phyloP scores from a whole-genome alignment of 2,329 filamentous ascomycete genomes.

The Colletotrichum limetticola region DNA sequence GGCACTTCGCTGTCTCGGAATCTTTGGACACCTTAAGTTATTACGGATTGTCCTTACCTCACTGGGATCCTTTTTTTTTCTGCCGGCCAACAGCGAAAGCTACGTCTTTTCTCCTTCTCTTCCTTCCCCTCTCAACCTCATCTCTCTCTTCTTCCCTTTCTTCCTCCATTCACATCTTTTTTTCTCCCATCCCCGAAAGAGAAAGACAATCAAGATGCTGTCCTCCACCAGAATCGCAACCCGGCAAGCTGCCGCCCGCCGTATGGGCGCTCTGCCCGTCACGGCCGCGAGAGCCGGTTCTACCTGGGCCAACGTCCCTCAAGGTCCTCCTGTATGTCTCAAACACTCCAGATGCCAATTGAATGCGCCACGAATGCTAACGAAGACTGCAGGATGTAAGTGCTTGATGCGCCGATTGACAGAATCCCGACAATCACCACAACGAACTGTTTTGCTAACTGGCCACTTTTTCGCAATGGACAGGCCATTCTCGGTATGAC shows the following conservation, averaged over 20 bases:
- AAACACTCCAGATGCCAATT: constrained; percentile 22
- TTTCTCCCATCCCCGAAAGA: not conserved
- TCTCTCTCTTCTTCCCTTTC: not conserved
- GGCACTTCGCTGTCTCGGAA: constrained; percentile 34
- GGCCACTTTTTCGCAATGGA: constrained; percentile 36
- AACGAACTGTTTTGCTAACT: constrained; percentile 30
- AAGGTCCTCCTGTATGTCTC: constrained; percentile 88
- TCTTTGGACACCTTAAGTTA: not conserved
- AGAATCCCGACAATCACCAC: not conserved
- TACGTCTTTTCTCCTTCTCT: constrained; percentile 11
- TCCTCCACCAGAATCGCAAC: constrained; percentile 36
- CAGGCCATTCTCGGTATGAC: constrained; percentile 81
- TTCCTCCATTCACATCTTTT: not conserved
- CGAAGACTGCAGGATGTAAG: constrained; percentile 50
- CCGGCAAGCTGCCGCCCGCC: constrained; percentile 36
- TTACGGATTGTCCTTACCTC: not conserved
- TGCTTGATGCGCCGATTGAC: not conserved
- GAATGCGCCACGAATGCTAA: constrained; percentile 46
- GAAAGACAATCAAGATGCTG: constrained; percentile 29
- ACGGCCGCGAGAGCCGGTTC: constrained; percentile 66
- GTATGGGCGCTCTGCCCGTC: constrained; percentile 32
- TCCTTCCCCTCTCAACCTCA: not conserved
- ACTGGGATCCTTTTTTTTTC: constrained; percentile 8
- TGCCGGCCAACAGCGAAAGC: not conserved
- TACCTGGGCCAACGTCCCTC: constrained; percentile 89